phyloP scores from a whole-genome alignment of 2,329 filamentous ascomycete species.

The Alternaria incomplexa region DNA sequence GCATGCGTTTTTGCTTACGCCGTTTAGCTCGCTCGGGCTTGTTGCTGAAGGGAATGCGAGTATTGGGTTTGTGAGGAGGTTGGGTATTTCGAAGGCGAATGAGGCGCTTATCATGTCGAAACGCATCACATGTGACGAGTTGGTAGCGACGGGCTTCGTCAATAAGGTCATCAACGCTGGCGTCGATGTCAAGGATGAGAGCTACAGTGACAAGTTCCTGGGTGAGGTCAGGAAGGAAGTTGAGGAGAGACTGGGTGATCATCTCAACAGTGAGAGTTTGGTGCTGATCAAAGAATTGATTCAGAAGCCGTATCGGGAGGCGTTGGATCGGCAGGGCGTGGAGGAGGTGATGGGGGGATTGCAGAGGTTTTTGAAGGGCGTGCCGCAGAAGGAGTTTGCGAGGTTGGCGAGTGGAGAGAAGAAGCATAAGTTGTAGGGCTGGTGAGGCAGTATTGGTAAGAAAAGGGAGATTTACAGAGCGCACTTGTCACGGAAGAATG shows the following conservation, averaged over 20 bases:
- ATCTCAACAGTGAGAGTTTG: conserved; percentile 81
- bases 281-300: conserved; percentile 86
- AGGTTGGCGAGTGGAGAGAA: conserved; percentile 88
- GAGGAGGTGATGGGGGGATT: conserved; percentile 86
- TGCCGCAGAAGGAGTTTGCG: conserved; percentile 87
- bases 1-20: conserved; percentile 83
- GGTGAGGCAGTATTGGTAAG: background rate
- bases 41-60: conserved; percentile 88
- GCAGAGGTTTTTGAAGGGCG: conserved; percentile 77
- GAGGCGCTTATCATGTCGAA: conserved; percentile 93
- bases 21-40: conserved; percentile 87
- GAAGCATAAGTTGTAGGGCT: conserved; percentile 81
- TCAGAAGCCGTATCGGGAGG: conserved; percentile 71
- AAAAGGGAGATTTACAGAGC: background rate
- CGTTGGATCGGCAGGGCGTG: conserved; percentile 78
- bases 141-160: conserved; percentile 79
- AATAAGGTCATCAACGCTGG: conserved; percentile 77
- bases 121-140: conserved; percentile 73
- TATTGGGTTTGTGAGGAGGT: conserved; percentile 75
- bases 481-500: background rate
- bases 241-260: conserved; percentile 77
- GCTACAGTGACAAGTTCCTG: conserved; percentile 65
- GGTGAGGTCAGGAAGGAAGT: conserved; percentile 77
- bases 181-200: conserved; percentile 59
- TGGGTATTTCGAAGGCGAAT: conserved; percentile 83